Conservation (phyloP, 305 asterid species). For the Lippia alba region DNA sequence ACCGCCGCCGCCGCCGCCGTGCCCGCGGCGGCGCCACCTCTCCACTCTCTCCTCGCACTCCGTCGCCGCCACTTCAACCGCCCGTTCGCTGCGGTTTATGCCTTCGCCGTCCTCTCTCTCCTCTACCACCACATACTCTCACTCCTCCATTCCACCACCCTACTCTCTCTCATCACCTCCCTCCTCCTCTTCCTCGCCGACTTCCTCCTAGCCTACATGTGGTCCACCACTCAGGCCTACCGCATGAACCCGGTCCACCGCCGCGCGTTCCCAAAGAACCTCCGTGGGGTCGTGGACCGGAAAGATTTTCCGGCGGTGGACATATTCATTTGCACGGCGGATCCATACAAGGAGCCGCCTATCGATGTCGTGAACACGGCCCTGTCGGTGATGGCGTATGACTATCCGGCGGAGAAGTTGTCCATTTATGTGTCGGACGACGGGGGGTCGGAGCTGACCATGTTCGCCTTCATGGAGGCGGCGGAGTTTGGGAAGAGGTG, state of each 20-base stretch:
- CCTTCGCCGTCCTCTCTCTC: slow-evolving; percentile 47
- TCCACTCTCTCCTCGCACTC: slow-evolving; percentile 49
- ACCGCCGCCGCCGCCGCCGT: slow-evolving; percentile 12
- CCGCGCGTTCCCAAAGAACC: slow-evolving; percentile 47
- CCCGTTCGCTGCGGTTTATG: slow-evolving; percentile 57
- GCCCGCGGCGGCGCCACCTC: slow-evolving; percentile 37
- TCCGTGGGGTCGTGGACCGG: slow-evolving; percentile 34
- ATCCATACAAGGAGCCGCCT: slow-evolving; percentile 85
- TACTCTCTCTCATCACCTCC: slow-evolving; percentile 38
- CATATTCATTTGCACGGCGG: slow-evolving; percentile 87
- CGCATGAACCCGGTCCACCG: slow-evolving; percentile 71
- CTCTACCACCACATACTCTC: slow-evolving; percentile 53
- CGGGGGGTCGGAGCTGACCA: slow-evolving; percentile 78
- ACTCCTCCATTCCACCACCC: slow-evolving; percentile 44
- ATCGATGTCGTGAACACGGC: slow-evolving; percentile 73
- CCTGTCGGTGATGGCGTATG: slow-evolving; percentile 82
- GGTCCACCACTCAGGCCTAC: slow-evolving; percentile 59
- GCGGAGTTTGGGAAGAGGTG: slow-evolving; percentile 66
- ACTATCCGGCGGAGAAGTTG: slow-evolving; percentile 72
- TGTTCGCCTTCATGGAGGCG: slow-evolving; percentile 87
- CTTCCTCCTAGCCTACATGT: slow-evolving; percentile 65
- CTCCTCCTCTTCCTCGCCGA: slow-evolving; percentile 58
- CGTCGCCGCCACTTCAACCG: slow-evolving; percentile 68
- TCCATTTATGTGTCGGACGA: slow-evolving; percentile 86
- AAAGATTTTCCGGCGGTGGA: slow-evolving; percentile 63